Evolutionary conservation across 2,329 filamentous ascomycete genomes (phyloP), one percentile per base, ranked within the genome.

Genomic region (Nothopassalora personata): DNA sequence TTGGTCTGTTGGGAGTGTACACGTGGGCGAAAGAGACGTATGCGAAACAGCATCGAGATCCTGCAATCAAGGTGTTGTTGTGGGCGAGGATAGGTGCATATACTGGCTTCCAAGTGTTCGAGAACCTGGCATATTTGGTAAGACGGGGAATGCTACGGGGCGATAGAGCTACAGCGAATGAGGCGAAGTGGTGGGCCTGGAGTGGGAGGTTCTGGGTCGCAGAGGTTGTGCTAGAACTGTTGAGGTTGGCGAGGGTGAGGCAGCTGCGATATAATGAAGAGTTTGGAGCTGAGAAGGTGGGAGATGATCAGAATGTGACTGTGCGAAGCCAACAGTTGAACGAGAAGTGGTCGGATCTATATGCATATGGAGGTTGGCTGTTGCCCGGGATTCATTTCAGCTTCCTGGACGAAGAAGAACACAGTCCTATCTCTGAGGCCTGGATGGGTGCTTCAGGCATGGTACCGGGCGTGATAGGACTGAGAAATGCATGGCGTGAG

Each of bases 301-400:
- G 80, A 60, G 76, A 76, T 70, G 77, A 79, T 46, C 69, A 74
- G 53, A 70, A 70, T 15, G 57, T 68, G 27, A 59, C 58, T 58
- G 59, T 66, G 4, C 54, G 66, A 59, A 70, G 68, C 54, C 64
- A 61, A 39, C 71, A 60, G 57, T 64, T 73, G 31, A 71, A 72
- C 36, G 66, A 68, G 64, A 73, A 70, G 60, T 91, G 82, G 79
- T 84, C 81, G 70, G 83, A 86, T 69, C 75, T 93, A 55, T 78
- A 85, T 19, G 82, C 86, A 46, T 91, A 91, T 74, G 71, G 84
- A 62, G 86, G 88, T 33, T 96, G 90, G 85, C 85, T 89, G 57
- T 91, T 92, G 33, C 78, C 96, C 71, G 93, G 90, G 61, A 70
- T 93, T 57, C 91, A 97, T 77, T 96, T 89, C 87, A 88, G 90